A percentile compares a stretch with the other conserved stretches of the same genome.
phyloP scores from a whole-genome alignment of 108 stramenopile genomes.

The Nitzschia putrida region DNA sequence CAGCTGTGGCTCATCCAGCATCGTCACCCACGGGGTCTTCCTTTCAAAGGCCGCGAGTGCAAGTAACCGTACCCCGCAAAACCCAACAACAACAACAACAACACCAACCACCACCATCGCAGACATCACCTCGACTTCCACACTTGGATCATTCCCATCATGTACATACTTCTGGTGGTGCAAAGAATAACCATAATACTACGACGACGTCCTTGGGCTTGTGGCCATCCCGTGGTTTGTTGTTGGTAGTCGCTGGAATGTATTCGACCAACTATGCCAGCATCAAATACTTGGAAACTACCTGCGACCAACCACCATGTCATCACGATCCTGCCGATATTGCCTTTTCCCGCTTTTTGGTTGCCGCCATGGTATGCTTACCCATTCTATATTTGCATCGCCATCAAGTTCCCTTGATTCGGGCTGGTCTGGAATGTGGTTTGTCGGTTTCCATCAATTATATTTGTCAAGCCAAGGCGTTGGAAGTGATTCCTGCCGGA shows the following conservation, averaged over 20 bases:
- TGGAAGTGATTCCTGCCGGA: constrained; percentile 25
- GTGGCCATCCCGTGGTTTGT: constrained; percentile 19
- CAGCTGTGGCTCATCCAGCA: not conserved
- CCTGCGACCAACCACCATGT: constrained; percentile 9
- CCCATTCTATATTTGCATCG: constrained; percentile 9
- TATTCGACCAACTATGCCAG: constrained; percentile 50
- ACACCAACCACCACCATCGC: no score
- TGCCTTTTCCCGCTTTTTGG: constrained; percentile 28
- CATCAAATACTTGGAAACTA: constrained; percentile 35
- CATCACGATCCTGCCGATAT: constrained; percentile 16
- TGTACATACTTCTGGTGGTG: not conserved
- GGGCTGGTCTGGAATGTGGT: constrained; percentile 24
- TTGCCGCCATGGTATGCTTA: constrained; percentile 30
- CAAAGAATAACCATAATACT: no score
- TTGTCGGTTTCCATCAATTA: constrained; percentile 24
- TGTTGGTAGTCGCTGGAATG: constrained; percentile 27
- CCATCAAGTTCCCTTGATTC: constrained; percentile 7
- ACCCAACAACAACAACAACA: no score
- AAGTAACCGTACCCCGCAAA: no score
- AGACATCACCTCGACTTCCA: no score
- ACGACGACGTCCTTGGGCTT: constrained; percentile 15
- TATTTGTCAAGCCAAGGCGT: constrained; percentile 26
- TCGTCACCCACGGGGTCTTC: no score
- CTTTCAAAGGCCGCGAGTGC: no score
- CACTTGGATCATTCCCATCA: no score